Base-by-base conservation (phyloP, 2,329 filamentous ascomycete species). In the Penicillium rolfsii region DNA sequence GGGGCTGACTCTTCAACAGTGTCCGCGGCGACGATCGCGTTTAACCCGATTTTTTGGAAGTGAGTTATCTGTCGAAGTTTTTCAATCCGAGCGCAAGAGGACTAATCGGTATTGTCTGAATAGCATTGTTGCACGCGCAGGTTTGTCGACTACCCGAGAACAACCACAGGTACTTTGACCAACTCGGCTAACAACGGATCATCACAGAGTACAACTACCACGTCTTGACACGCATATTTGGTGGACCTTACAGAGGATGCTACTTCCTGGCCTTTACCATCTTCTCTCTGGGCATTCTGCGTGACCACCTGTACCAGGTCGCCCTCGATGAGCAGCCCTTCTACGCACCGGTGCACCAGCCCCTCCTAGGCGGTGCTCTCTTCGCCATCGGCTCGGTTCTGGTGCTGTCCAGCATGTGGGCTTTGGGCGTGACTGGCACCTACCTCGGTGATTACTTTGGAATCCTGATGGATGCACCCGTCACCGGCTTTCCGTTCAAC, bases 31-130 rank as follows among this genome's bases (percentile, higher is more conserved):
- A 86, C 91, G 56, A 96, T 99, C 79, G 85, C 89, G 52, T 98
- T 99, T 80, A 99, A 99, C 79, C 95, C 95, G 24, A 89, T 95
- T n/a, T 98, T 97, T 79, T 99, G 95, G 95, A 99, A 99, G 93
- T 97, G 84, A 83, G 91, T 85, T 56, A 24, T n/a, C 36, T 26
- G 19, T 7, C 35, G 7, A 43, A 24, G 19, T 19, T 41, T 54
- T 40, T 54, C 41, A 36, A 7, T 28, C 6, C 12, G 4, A 36
- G 28, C 4, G 33, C 2, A 5, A 22, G 12, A 35, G 2, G 11
- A 55, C 66, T 71, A 55, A 70, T 45, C 16, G 48, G 33, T 58
- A n/a, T 54, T 45, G 14, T 54, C 22, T 56, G 65, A 41, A 35
- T 68, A 96, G 91, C 77, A 90, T 93, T 71, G 88, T 92, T 69